phyloP scores from a whole-genome alignment of 176 grass and related monocot species.

The Microstegium vimineum region DNA sequence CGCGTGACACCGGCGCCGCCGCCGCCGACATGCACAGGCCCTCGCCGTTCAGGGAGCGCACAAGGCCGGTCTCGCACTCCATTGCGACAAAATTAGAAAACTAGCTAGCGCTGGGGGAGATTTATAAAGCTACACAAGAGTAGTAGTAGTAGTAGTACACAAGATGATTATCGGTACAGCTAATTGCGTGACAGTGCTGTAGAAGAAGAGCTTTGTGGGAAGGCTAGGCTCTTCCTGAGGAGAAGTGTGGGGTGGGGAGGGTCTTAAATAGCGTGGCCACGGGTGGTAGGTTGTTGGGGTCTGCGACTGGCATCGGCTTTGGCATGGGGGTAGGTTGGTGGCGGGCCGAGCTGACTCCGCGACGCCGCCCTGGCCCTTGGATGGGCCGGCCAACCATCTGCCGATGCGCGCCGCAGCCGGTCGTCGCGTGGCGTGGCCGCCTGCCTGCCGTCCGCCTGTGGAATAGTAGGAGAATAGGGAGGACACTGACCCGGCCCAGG shows the following conservation, averaged over 20 bases:
- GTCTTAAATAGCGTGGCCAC: conserved; percentile 55
- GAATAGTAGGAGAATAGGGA: no score
- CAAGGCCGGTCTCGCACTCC: conserved; percentile 32
- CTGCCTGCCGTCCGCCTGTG: background rate
- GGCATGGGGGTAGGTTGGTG: conserved; percentile 38
- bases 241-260: background rate
- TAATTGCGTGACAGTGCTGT: background rate
- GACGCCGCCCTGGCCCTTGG: conserved; percentile 3
- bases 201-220: conserved; percentile 50
- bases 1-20: background rate
- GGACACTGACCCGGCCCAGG: background rate
- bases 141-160: background rate
- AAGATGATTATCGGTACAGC: background rate
- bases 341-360: background rate
- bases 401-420: conserved; percentile 3
- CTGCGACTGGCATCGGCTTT: background rate
- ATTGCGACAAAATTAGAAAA: background rate
- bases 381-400: conserved; percentile 4
- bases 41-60: conserved; percentile 40
- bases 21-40: conserved; percentile 36
- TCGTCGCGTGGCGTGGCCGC: conserved; percentile 17
- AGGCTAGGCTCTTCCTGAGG: conserved; percentile 42
- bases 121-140: conserved; percentile 4
- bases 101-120: background rate
- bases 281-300: conserved; percentile 36